Conservation (phyloP, 768 basidiomycete species). For the Amanita polypyramis region DNA sequence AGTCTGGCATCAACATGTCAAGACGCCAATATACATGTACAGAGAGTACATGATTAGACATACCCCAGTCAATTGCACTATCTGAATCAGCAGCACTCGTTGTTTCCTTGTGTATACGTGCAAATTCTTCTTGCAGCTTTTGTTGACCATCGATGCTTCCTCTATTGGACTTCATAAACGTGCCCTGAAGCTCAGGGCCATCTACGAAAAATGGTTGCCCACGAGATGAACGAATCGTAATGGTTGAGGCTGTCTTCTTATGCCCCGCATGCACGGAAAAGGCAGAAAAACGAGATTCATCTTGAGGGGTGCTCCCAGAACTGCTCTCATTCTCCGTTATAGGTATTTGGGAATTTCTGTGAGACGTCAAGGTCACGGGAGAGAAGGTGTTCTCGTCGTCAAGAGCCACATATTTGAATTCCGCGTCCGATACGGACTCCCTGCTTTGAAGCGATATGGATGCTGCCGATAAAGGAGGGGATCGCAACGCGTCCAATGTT, state of each 20-base stretch:
- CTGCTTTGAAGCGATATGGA: slow-evolving; percentile 12
- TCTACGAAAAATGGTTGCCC: slow-evolving; percentile 45
- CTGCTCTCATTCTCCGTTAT: neutral
- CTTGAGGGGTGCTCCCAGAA: neutral
- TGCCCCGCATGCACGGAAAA: slow-evolving; percentile 28
- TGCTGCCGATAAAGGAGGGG: slow-evolving; percentile 31
- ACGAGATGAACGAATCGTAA: slow-evolving; percentile 42
- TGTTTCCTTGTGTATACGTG: slow-evolving; percentile 49
- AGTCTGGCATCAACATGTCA: slow-evolving; percentile 38
- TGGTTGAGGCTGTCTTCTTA: slow-evolving; percentile 54
- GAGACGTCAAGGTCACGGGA: slow-evolving; percentile 24
- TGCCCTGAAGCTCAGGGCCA: slow-evolving; percentile 41
- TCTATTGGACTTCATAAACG: slow-evolving; percentile 28
- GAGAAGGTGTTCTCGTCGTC: slow-evolving; percentile 34
- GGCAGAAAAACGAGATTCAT: neutral
- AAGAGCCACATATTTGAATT: slow-evolving; percentile 55
- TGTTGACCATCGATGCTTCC: slow-evolving; percentile 53
- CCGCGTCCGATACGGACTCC: slow-evolving; percentile 43
- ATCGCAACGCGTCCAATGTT: slow-evolving; percentile 38
- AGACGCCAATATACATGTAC: neutral
- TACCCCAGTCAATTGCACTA: slow-evolving; percentile 69
- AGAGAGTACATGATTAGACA: slow-evolving; percentile 12
- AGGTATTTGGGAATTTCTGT: slow-evolving; percentile 1
- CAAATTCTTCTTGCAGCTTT: slow-evolving; percentile 70
- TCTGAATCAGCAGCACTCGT: slow-evolving; percentile 27